phyloP scores from a whole-genome alignment of 371 early-diverging fungal species.

The Fennellomyces sp. region DNA sequence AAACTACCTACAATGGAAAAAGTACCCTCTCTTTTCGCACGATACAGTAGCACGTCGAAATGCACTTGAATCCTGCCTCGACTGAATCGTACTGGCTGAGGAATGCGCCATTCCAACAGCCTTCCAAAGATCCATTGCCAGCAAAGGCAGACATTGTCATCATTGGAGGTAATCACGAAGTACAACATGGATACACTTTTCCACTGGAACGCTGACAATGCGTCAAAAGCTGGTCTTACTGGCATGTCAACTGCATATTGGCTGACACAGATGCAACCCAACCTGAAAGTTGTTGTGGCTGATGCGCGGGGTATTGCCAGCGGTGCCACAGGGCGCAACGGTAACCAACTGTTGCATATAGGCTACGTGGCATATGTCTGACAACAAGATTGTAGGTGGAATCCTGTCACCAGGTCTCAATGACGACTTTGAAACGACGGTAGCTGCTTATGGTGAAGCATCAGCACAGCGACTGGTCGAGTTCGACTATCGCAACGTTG shows the following conservation, averaged over 20 bases:
- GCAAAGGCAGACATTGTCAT: slow-evolving; percentile 37
- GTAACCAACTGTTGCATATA: slow-evolving; percentile 13
- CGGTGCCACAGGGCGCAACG: slow-evolving; percentile 61
- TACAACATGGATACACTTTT: background rate
- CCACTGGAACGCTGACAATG: background rate
- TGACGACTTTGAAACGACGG: slow-evolving; percentile 29
- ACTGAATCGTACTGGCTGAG: slow-evolving; percentile 45
- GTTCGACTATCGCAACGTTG: slow-evolving; percentile 40
- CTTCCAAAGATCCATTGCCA: slow-evolving; percentile 20
- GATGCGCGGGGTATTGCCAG: slow-evolving; percentile 50
- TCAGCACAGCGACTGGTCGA: slow-evolving; percentile 27
- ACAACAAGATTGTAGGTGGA: slow-evolving; percentile 30
- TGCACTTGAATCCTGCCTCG: slow-evolving; percentile 17
- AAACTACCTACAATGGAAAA: no score
- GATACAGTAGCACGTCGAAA: background rate
- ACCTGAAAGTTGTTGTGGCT: slow-evolving; percentile 34
- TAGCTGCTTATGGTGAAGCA: slow-evolving; percentile 26
- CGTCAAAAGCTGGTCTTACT: slow-evolving; percentile 26
- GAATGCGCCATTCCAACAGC: slow-evolving; percentile 24
- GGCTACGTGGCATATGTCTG: background rate
- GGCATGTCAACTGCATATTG: slow-evolving; percentile 36
- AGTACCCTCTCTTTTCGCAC: background rate
- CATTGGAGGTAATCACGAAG: slow-evolving; percentile 34
- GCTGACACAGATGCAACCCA: slow-evolving; percentile 32
- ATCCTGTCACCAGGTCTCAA: slow-evolving; percentile 46